These are phyloP conservation scores for Saccharum officinarum DNA, from an alignment of 176 grass and related monocot genomes.

Conservation along the genomic window DNA sequence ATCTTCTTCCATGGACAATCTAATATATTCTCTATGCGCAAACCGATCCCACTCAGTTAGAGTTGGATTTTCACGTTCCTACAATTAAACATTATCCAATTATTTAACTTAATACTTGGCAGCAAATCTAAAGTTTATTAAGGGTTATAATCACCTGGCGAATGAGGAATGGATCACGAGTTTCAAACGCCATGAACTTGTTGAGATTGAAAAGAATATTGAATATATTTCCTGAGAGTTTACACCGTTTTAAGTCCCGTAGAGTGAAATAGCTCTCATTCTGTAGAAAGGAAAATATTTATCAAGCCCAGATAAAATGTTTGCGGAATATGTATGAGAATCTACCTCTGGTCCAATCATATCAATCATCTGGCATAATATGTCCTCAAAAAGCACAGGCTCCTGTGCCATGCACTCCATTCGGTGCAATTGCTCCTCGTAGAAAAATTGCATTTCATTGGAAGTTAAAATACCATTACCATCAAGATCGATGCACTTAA, in stretches of 20 bases:
- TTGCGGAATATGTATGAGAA: constrained; percentile 29
- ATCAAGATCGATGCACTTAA: constrained; percentile 99
- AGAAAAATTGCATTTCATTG: constrained; percentile 99
- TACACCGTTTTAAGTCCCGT: constrained; percentile 77
- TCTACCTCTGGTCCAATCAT: constrained; percentile 97
- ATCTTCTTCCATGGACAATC: constrained; percentile 98
- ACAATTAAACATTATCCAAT: constrained; percentile 15
- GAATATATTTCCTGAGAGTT: constrained; percentile 99
- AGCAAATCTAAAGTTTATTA: constrained; percentile 23
- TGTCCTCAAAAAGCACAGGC: constrained; percentile 98
- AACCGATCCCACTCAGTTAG: constrained; percentile 99
- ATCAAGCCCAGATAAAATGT: constrained; percentile 31
- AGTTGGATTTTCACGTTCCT: constrained; percentile 98
- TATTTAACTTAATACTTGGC: constrained; percentile 23
- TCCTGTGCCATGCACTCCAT: constrained; percentile 99
- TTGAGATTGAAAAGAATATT: constrained; percentile 99
- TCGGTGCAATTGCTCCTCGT: constrained; percentile 97
- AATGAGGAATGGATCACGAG: constrained; percentile 96
- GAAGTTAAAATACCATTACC: constrained; percentile 91
- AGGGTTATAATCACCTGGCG: constrained; percentile 69
- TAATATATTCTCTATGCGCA: constrained; percentile 97
- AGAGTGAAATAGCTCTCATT: constrained; percentile 87
- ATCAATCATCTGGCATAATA: constrained; percentile 99
- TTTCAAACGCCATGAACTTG: constrained; percentile 99
- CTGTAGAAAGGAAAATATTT: constrained; percentile 54